These are phyloP conservation scores for Amphirosellinia nigrospora DNA, from an alignment of 495 filamentous ascomycete genomes.

Conservation along the genomic window DNA sequence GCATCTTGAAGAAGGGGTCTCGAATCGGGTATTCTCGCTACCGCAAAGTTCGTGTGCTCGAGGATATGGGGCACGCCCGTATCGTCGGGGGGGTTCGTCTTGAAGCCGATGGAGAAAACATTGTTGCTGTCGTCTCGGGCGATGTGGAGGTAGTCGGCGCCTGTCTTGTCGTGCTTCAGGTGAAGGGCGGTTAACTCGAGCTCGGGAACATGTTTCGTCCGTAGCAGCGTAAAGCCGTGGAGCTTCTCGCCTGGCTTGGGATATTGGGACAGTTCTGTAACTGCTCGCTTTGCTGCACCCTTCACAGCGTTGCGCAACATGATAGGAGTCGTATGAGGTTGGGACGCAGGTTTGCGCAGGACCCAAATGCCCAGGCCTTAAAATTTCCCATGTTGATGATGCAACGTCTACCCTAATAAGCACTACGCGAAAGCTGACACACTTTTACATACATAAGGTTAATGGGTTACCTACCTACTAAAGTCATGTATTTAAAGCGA, in stretches of 20 bases:
- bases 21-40: constrained; percentile 97
- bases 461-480: too few relatives aligned
- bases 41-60: constrained; percentile 95
- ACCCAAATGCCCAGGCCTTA: too few relatives aligned
- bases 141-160: constrained; percentile 94
- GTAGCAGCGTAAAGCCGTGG: constrained; percentile 89
- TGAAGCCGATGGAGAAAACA: constrained; percentile 98
- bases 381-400: too few relatives aligned
- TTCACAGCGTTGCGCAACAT: constrained; percentile 60
- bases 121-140: constrained; percentile 96
- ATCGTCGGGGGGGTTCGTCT: constrained; percentile 96
- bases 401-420: too few relatives aligned
- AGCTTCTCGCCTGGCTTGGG: constrained; percentile 82
- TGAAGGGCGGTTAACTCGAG: constrained; percentile 90
- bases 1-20: constrained; percentile 99
- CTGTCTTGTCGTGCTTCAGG: constrained; percentile 89
- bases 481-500: too few relatives aligned
- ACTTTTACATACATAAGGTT: too few relatives aligned
- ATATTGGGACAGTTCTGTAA: constrained; percentile 72
- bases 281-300: constrained; percentile 64
- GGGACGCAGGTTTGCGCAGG: constrained; percentile 13
- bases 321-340: constrained; percentile 18
- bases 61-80: constrained; percentile 97
- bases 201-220: constrained; percentile 90
- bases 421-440: too few relatives aligned